Evolutionary conservation across 78 protist species (phyloP).

Genomic region (Dictyostelium intermedium): DNA sequence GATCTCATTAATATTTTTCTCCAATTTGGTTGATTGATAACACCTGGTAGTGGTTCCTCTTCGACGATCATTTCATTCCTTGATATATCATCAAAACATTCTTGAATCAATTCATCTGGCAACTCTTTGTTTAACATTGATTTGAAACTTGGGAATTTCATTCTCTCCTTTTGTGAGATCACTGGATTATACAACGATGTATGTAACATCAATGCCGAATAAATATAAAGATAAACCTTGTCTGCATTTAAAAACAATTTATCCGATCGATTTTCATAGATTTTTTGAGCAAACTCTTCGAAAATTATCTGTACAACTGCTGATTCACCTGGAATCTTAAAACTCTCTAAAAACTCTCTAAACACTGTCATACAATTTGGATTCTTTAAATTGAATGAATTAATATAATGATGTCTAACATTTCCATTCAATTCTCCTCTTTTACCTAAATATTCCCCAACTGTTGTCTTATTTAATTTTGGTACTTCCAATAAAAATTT

Average conservation of each 20-base stretch:
- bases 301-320: conserved; percentile 28
- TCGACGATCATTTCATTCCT: not conserved
- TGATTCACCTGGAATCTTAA: conserved; percentile 56
- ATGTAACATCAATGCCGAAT: conserved; percentile 87
- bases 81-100: conserved; percentile 24
- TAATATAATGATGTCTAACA: conserved; percentile 11
- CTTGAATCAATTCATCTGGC: conserved; percentile 21
- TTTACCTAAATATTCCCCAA: conserved; percentile 77
- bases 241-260: conserved; percentile 40
- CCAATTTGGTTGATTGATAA: conserved; percentile 18
- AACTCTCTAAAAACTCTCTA: conserved; percentile 71
- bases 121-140: not conserved
- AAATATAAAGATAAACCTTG: conserved; percentile 75
- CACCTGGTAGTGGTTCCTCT: conserved; percentile 26
- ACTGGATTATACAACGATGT: conserved; percentile 18
- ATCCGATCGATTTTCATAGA: not conserved
- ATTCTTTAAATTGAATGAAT: not conserved
- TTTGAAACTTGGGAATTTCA: conserved; percentile 9
- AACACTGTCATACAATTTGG: not conserved
- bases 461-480: conserved; percentile 9
- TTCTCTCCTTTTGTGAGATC: conserved; percentile 11
- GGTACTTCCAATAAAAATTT: conserved; percentile 47
- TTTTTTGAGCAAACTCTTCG: conserved; percentile 11
- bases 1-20: conserved; percentile 25
- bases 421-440: not conserved